A percentile compares a stretch with the other conserved stretches of the same genome.
Evolutionary conservation across 148 eudicot species (phyloP).

Genomic region (Rhododendron griersonianum): DNA sequence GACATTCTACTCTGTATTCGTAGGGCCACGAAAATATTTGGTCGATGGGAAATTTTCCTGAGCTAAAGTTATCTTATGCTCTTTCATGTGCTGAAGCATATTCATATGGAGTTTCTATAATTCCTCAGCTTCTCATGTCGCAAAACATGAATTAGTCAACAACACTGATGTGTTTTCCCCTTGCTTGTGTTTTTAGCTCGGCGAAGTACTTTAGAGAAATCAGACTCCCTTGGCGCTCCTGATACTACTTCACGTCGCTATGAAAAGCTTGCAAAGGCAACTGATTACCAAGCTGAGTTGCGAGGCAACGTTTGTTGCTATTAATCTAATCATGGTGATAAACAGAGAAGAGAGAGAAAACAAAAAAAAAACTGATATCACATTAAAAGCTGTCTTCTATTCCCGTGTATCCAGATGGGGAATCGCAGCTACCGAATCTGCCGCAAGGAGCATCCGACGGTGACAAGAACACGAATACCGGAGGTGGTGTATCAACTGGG

Average conservation of each 20-base stretch:
- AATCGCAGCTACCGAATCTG: too few relatives aligned
- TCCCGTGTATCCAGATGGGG: background rate
- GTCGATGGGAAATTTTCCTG: too few relatives aligned
- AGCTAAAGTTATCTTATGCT: background rate
- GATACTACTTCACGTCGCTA: conserved; percentile 18
- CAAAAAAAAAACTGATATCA: background rate
- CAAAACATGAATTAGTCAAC: background rate
- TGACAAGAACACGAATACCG: too few relatives aligned
- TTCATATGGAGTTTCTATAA: background rate
- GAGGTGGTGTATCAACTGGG: too few relatives aligned
- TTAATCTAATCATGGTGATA: background rate
- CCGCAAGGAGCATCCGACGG: too few relatives aligned
- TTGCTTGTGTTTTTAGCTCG: background rate
- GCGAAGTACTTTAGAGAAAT: conserved; percentile 14
- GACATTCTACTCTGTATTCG: too few relatives aligned
- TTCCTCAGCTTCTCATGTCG: background rate
- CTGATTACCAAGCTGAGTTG: conserved; percentile 50
- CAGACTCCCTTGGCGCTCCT: conserved; percentile 19
- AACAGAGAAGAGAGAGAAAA: too few relatives aligned
- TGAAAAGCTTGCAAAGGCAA: conserved; percentile 47
- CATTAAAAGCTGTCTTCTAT: background rate
- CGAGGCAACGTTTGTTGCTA: conserved; percentile 49
- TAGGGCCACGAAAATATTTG: too few relatives aligned
- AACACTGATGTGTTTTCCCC: conserved; percentile 53
- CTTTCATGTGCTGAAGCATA: background rate